phyloP scores from a whole-genome alignment of 192 early-diverging fungal genomes.

The Dissophora ornata region DNA sequence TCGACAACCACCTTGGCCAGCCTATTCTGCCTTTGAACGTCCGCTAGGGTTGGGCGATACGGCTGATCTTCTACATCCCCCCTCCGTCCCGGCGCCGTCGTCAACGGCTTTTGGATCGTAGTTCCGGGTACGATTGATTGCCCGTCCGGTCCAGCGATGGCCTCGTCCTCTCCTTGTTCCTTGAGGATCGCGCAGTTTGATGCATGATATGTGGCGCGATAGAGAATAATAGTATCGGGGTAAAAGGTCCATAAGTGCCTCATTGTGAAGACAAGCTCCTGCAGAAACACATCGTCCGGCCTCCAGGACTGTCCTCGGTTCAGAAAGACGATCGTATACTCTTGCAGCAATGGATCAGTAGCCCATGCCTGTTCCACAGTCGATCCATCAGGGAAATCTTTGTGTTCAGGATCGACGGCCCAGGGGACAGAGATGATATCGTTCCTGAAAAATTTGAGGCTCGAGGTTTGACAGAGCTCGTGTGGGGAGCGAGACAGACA shows the following conservation, averaged over 20 bases:
- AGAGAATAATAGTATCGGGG: constrained; percentile 56
- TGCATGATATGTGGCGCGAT: constrained; percentile 48
- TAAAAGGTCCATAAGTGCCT: constrained; percentile 40
- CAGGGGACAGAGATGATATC: constrained; percentile 56
- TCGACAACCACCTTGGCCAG: constrained; percentile 64
- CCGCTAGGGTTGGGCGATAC: constrained; percentile 34
- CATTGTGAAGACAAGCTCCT: constrained; percentile 51
- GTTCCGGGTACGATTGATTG: constrained; percentile 12
- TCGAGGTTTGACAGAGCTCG: constrained; percentile 15
- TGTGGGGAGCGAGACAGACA: constrained; percentile 48
- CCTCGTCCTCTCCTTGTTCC: constrained; percentile 26
- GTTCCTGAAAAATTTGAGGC: constrained; percentile 56
- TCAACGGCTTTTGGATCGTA: neutral
- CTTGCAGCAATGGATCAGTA: neutral
- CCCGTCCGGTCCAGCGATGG: constrained; percentile 12
- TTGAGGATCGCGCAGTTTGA: constrained; percentile 26
- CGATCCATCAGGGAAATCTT: constrained; percentile 26
- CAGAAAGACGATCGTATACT: constrained; percentile 57
- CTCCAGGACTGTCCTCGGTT: constrained; percentile 55
- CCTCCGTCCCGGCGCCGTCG: neutral
- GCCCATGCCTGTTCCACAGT: constrained; percentile 59
- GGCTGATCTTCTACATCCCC: neutral
- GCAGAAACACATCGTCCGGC: constrained; percentile 53
- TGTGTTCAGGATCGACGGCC: constrained; percentile 19
- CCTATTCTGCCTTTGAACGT: constrained; percentile 58